Evolutionary conservation across 192 early-diverging fungal species (phyloP).

Genomic region (Rhizophlyctis rosea): DNA sequence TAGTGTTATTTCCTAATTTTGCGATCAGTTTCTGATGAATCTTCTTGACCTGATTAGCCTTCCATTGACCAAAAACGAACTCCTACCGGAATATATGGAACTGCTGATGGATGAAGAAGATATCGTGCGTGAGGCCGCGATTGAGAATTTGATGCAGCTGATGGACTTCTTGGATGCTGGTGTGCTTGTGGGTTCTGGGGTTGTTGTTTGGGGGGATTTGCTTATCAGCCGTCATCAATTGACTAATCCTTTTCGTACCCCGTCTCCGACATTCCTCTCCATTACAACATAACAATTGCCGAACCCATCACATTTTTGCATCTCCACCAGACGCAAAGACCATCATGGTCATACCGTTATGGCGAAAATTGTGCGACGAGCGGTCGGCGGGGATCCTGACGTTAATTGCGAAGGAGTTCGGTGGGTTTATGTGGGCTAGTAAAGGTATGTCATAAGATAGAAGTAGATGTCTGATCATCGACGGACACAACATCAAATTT

Average conservation of each 20-base stretch:
- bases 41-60: conserved; percentile 15
- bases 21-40: conserved; percentile 9
- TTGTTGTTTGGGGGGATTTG: too few species aligned
- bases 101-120: conserved; percentile 53
- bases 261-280: not conserved
- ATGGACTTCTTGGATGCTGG: conserved; percentile 41
- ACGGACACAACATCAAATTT: too few species aligned
- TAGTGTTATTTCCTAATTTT: not conserved
- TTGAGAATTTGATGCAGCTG: conserved; percentile 40
- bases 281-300: conserved; percentile 1
- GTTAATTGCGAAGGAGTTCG: conserved; percentile 38
- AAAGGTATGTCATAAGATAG: conserved; percentile 17
- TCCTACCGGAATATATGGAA: conserved; percentile 48
- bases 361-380: conserved; percentile 46
- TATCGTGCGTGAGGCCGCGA: conserved; percentile 41
- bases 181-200: conserved; percentile 5
- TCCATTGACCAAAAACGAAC: conserved; percentile 20
- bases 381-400: conserved; percentile 26
- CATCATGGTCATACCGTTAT: conserved; percentile 41
- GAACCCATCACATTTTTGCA: too few species aligned
- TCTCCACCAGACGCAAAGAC: conserved; percentile 30
- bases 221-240: too few species aligned
- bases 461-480: not conserved
- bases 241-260: too few species aligned
- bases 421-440: conserved; percentile 43